Base-by-base conservation (phyloP, 2,329 filamentous ascomycete genomes). In the Fusarium brachygibbosum region DNA sequence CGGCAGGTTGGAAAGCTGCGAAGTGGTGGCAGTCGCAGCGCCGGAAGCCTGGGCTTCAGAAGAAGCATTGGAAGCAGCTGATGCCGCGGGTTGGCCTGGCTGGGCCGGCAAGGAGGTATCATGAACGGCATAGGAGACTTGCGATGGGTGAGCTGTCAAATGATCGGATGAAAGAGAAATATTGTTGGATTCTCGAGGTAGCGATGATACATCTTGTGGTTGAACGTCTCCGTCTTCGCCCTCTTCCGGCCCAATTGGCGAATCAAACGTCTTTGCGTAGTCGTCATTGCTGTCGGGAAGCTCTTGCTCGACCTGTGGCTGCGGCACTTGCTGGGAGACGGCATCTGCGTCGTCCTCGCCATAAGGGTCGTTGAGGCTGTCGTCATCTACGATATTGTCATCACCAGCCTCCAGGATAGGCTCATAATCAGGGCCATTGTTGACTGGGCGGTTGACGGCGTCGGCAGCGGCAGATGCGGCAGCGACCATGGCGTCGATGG, bases 231-330 rank as follows among this genome's bases (percentile, higher is more conserved):
- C 78, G 66, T 77, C 77, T 63, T 76, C 79, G 65, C 71, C 76
- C 64, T 78, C 76, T 58, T 79, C 77, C 46, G 76, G 71, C 45
- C 73, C 79, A 73, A 79, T 78, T 58, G 83, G 82, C 59, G 84
- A 85, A 76, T 85, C 82, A 81, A 85, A 84, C 37, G 79, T 83
- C 75, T 82, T 85, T 72, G 82, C 82, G 78, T 85, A 84, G 70
- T 85, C 83, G 79, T 85, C 83, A 75, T 79, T 81, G 76, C 76
- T 77, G 70, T 77, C 75, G 54, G 71, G 67, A 21, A 75, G 46
- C 34, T 79, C 75, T 51, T 76, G 75, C 58, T 73, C 76, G 28
- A 68, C 73, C 57, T 72, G 76, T 37, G 68, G 60, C 38, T 73
- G 76, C 44, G 68, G 73, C 58, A 76, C 75, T 56, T 71, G 56